Evolutionary conservation across 352 stramenopile species (phyloP).

Genomic region (Phytophthora hibernalis): DNA sequence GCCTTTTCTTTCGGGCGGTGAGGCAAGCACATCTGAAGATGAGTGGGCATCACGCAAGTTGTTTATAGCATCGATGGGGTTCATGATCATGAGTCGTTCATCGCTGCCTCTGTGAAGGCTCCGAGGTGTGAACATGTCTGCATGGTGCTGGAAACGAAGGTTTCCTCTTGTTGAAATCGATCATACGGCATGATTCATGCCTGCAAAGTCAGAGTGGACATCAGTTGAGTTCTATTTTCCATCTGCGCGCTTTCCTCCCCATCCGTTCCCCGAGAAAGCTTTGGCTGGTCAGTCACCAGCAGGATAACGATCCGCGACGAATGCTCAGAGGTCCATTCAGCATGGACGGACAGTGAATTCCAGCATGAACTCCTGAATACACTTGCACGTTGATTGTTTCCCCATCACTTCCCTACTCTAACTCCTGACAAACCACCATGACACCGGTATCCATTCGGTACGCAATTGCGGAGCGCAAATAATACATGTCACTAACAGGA

Average conservation of each 20-base stretch:
- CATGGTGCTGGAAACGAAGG: not conserved
- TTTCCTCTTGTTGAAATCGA: not conserved
- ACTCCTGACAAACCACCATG: too few relatives aligned
- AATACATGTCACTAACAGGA: not conserved
- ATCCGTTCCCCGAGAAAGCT: constrained; percentile 23
- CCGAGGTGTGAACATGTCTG: not conserved
- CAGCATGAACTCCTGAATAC: not conserved
- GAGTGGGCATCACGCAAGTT: constrained; percentile 4
- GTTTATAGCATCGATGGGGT: not conserved
- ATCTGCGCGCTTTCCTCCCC: constrained; percentile 7
- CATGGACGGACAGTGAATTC: not conserved
- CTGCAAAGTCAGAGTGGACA: not conserved
- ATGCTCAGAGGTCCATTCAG: not conserved
- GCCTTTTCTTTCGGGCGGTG: constrained; percentile 19
- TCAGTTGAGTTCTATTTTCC: constrained; percentile 15
- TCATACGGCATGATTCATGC: too few relatives aligned
- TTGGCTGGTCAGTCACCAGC: not conserved
- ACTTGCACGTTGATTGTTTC: constrained; percentile 11
- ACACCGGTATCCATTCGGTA: too few relatives aligned
- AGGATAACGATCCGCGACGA: constrained; percentile 5
- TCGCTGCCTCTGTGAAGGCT: not conserved
- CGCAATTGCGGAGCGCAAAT: too few relatives aligned
- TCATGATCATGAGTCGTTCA: too few relatives aligned
- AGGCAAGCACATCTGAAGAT: constrained; percentile 20
- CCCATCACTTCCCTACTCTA: constrained; percentile 5